A percentile compares a stretch with the other conserved stretches of the same genome.
phyloP scores from a whole-genome alignment of 352 stramenopile species.

The Phytophthora cryptogea region DNA sequence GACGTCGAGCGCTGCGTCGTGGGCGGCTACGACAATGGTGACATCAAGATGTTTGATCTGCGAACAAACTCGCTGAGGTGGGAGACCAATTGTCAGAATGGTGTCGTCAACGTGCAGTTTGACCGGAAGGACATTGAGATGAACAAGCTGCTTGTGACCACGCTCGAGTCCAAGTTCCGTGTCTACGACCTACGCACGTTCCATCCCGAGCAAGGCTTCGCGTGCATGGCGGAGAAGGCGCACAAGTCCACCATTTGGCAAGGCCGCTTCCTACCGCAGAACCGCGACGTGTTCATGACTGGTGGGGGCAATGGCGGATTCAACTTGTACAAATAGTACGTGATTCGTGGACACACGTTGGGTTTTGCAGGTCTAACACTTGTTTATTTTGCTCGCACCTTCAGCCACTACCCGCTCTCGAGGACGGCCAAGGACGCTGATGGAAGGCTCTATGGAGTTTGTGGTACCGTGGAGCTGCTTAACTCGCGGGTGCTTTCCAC shows the following conservation, averaged over 20 bases:
- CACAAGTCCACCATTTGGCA: conserved; percentile 97
- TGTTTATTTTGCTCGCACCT: conserved; percentile 15
- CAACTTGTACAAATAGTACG: conserved; percentile 98
- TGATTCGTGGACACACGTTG: conserved; percentile 27
- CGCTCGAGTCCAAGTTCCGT: conserved; percentile 96
- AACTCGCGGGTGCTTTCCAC: conserved; percentile 96
- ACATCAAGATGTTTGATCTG: conserved; percentile 97
- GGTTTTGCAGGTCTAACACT: conserved; percentile 18
- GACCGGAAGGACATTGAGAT: conserved; percentile 97
- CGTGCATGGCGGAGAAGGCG: conserved; percentile 89
- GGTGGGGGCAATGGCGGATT: conserved; percentile 96
- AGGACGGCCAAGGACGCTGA: conserved; percentile 88
- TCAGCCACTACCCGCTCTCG: conserved; percentile 79
- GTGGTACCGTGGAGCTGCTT: conserved; percentile 93
- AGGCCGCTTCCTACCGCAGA: conserved; percentile 94
- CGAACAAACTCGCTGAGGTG: conserved; percentile 92
- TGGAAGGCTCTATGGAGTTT: conserved; percentile 85
- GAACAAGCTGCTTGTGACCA: conserved; percentile 97
- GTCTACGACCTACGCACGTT: conserved; percentile 95
- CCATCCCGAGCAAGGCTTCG: conserved; percentile 92
- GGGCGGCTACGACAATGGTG: conserved; percentile 96
- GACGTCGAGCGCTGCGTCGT: conserved; percentile 93
- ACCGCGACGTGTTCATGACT: conserved; percentile 97
- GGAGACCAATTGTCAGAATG: conserved; percentile 97
- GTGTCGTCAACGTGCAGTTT: conserved; percentile 95